These are phyloP conservation scores for Flaveria trinervia DNA, from an alignment of 129 eudicot species.

Conservation along the genomic window DNA sequence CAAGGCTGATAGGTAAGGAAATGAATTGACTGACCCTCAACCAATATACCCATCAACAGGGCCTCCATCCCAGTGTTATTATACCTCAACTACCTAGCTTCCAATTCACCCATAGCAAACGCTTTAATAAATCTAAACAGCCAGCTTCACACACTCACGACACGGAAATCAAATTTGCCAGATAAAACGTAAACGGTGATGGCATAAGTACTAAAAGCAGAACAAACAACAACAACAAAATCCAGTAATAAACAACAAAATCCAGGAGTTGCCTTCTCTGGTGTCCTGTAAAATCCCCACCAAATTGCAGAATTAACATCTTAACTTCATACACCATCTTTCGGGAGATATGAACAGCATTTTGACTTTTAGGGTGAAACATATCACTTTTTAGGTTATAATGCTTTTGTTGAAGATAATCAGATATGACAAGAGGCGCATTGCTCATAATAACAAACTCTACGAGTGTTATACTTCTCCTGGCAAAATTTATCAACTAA, in stretches of 20 bases:
- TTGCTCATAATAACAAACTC: neutral
- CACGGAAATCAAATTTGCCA: slow-evolving; percentile 28
- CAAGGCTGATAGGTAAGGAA: neutral
- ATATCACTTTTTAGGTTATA: neutral
- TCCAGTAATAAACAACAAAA: slow-evolving; percentile 12
- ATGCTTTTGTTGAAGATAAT: slow-evolving; percentile 11
- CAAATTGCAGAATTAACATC: neutral
- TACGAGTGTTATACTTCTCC: neutral
- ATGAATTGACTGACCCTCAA: slow-evolving; percentile 64
- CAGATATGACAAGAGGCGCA: neutral
- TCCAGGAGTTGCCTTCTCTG: slow-evolving; percentile 40
- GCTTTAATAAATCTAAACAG: slow-evolving; percentile 84
- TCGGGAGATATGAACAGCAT: neutral
- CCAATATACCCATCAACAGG: slow-evolving; percentile 82
- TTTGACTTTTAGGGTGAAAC: too few relatives aligned
- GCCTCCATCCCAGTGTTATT: slow-evolving; percentile 76
- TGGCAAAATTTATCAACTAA: neutral
- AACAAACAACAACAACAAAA: neutral
- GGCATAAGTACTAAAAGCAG: neutral
- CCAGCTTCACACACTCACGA: slow-evolving; percentile 57
- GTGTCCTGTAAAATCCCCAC: slow-evolving; percentile 56
- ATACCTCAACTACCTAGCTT: slow-evolving; percentile 82
- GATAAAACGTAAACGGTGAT: slow-evolving; percentile 8
- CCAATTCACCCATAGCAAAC: slow-evolving; percentile 71
- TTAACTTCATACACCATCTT: neutral